Evolutionary conservation across 2,329 filamentous ascomycete species (phyloP).

Genomic region (Pseudogymnoascus sp.): DNA sequence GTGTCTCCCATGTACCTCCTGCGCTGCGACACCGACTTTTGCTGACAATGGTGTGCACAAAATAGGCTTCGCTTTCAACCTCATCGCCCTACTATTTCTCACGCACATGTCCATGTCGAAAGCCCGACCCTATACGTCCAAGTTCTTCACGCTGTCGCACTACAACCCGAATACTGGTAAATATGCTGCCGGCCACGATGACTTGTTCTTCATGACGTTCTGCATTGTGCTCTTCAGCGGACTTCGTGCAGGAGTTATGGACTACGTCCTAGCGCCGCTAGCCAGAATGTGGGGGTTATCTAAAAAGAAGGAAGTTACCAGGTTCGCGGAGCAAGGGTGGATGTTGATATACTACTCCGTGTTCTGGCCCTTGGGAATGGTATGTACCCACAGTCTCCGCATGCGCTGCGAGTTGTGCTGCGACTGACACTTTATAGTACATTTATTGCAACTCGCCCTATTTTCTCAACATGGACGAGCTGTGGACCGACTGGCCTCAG

Average conservation of each 20-base stretch:
- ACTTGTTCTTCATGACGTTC: conserved; percentile 67
- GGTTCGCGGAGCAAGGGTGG: conserved; percentile 95
- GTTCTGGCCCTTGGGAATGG: conserved; percentile 79
- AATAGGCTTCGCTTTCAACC: conserved; percentile 74
- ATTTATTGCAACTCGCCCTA: conserved; percentile 70
- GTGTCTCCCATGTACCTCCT: background rate
- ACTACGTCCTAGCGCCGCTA: conserved; percentile 74
- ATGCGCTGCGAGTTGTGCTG: background rate
- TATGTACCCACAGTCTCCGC: conserved; percentile 37
- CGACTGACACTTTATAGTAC: conserved; percentile 47
- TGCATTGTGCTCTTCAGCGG: conserved; percentile 82
- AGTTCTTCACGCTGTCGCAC: conserved; percentile 84
- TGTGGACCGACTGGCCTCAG: conserved; percentile 81
- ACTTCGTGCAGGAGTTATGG: conserved; percentile 74
- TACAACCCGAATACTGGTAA: conserved; percentile 58
- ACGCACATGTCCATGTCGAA: conserved; percentile 76
- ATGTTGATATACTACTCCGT: conserved; percentile 72
- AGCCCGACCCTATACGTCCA: conserved; percentile 68
- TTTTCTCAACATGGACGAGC: conserved; percentile 64
- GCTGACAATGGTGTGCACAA: background rate
- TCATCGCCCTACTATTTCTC: conserved; percentile 73
- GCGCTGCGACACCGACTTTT: background rate
- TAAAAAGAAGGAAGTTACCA: conserved; percentile 65
- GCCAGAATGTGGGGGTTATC: conserved; percentile 64
- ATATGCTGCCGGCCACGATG: conserved; percentile 72